Percentiles rank a stretch among this genome's conserved stretches.
phyloP scores from a whole-genome alignment of 1,139 yeast genomes.

The Blastobotrys petasosporus region DNA sequence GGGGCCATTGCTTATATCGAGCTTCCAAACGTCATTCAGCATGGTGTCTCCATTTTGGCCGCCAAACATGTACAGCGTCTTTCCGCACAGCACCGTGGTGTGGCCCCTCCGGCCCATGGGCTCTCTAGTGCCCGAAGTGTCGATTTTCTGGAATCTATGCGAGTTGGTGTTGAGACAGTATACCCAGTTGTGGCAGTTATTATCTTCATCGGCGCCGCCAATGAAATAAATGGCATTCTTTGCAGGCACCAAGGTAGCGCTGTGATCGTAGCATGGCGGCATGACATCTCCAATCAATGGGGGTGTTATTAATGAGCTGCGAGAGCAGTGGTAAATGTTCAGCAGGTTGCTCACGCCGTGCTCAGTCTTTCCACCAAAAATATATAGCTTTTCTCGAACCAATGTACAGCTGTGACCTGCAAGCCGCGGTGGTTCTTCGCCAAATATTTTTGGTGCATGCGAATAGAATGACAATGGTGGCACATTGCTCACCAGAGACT shows the following conservation, averaged over 20 bases:
- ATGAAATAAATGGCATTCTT: slow-evolving; percentile 19
- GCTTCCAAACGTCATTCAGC: slow-evolving; percentile 24
- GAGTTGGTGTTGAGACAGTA: slow-evolving; percentile 18
- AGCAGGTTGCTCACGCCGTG: slow-evolving; percentile 18
- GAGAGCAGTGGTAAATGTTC: slow-evolving; percentile 22
- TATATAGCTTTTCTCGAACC: slow-evolving; percentile 17
- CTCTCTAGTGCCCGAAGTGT: slow-evolving; percentile 6
- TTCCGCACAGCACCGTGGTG: slow-evolving; percentile 13
- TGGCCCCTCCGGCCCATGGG: slow-evolving; percentile 23
- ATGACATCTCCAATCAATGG: slow-evolving; percentile 16
- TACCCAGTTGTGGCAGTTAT: slow-evolving; percentile 13
- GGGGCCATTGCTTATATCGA: slow-evolving; percentile 14
- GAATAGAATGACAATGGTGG: slow-evolving; percentile 22
- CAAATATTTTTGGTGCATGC: slow-evolving; percentile 24
- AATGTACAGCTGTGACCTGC: slow-evolving; percentile 21
- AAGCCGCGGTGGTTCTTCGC: slow-evolving; percentile 24
- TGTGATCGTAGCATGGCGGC: slow-evolving; percentile 19
- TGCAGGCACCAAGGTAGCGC: slow-evolving; percentile 15
- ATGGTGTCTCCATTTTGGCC: slow-evolving; percentile 18
- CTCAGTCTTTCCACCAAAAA: slow-evolving; percentile 24
- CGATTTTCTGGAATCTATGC: slow-evolving; percentile 14
- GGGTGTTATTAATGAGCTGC: slow-evolving; percentile 18
- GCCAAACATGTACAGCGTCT: slow-evolving; percentile 23
- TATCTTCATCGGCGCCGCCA: slow-evolving; percentile 22
- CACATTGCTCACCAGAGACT: slow-evolving; percentile 8